Evolutionary conservation across 2,329 filamentous ascomycete genomes (phyloP).

Genomic region (Trichoderma breve): DNA sequence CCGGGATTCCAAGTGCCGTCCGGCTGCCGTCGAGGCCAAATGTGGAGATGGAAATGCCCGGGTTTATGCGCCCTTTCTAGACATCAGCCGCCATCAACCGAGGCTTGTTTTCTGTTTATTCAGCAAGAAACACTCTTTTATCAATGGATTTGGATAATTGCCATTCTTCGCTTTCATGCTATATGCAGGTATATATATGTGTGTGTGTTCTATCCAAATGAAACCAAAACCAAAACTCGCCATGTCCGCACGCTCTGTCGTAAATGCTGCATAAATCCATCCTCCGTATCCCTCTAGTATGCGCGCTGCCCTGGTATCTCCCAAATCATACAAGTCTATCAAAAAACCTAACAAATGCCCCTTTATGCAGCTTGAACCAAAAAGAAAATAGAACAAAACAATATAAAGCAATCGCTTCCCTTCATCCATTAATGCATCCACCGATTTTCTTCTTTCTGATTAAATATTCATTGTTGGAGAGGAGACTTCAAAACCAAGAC

Average conservation of each 20-base stretch:
- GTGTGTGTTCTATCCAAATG: not conserved
- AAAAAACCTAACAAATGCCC: not conserved
- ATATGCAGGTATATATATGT: not conserved
- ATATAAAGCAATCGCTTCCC: too few species aligned
- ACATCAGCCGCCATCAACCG: constrained; percentile 5
- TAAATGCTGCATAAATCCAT: not conserved
- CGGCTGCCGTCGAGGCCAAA: not conserved
- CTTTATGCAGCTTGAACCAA: not conserved
- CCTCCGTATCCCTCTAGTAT: not conserved
- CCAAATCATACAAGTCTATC: not conserved
- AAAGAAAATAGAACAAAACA: too few species aligned
- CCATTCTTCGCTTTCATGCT: not conserved
- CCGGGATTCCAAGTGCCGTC: not conserved
- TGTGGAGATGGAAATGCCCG: not conserved
- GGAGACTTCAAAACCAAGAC: not conserved
- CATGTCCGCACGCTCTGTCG: not conserved
- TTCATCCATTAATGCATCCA: not conserved
- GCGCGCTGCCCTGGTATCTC: constrained; percentile 4
- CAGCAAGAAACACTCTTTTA: not conserved
- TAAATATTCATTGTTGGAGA: not conserved
- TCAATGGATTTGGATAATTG: not conserved
- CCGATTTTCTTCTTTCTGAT: not conserved
- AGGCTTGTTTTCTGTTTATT: not conserved
- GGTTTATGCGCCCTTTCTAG: not conserved
- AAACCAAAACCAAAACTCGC: not conserved